Percentiles rank a stretch among this genome's conserved stretches.
Conservation (phyloP, 2,329 filamentous ascomycete species). For the Orbilia brochopaga region DNA sequence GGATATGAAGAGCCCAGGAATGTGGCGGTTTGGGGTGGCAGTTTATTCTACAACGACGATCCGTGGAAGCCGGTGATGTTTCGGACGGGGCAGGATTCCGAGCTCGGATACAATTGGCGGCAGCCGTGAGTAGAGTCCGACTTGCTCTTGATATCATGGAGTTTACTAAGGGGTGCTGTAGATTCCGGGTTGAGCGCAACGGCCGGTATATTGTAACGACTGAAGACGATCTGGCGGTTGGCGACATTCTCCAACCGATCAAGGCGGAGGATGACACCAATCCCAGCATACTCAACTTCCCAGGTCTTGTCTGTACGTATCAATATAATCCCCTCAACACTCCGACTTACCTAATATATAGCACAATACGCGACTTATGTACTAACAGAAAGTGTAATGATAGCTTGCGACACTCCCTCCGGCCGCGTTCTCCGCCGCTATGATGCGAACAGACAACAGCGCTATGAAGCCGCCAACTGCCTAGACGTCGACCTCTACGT, state of each 20-base stretch:
- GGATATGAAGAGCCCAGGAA: conserved; percentile 32
- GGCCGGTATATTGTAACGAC: background rate
- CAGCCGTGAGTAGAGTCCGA: conserved; percentile 13
- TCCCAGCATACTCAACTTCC: conserved; percentile 11
- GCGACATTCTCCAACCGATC: conserved; percentile 16
- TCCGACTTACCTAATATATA: no score
- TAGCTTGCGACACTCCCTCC: conserved; percentile 22
- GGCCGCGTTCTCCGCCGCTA: conserved; percentile 29
- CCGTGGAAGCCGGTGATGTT: conserved; percentile 43
- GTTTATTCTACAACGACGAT: conserved; percentile 20
- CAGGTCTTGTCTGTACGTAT: conserved; percentile 28
- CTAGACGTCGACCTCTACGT: background rate
- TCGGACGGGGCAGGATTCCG: conserved; percentile 6
- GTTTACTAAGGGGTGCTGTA: no score
- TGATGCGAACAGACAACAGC: background rate
- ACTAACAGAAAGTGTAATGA: background rate
- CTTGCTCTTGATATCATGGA: background rate
- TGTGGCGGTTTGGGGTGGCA: conserved; percentile 23
- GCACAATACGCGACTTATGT: no score
- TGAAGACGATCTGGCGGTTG: conserved; percentile 4
- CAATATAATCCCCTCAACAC: no score
- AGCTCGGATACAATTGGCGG: conserved; percentile 21
- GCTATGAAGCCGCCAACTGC: background rate
- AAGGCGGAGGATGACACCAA: conserved; percentile 9
- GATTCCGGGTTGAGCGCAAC: conserved; percentile 19